Evolutionary conservation across 106 monocot genomes (phyloP), one percentile per base, ranked within the genome.

Genomic region (Dioscorea dumetorum): DNA sequence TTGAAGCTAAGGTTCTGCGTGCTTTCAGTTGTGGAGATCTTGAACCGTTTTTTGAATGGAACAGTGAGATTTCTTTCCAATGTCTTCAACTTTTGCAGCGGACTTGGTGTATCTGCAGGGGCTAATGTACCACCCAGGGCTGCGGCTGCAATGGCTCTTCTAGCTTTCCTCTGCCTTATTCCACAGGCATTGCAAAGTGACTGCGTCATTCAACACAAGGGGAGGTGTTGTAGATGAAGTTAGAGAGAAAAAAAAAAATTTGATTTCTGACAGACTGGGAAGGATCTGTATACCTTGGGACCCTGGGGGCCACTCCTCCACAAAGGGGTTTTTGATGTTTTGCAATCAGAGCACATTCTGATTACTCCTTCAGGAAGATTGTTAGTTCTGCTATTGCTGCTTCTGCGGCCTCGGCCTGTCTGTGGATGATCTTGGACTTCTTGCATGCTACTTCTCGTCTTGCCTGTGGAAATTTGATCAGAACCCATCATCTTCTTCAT

Each of bases 1-100:
- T 54, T 19, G 5, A 54, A 16, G 19, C 18, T 18, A 54, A 54
- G 54, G 5, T 54, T 54, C 41, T 41, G 41, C 10, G 41, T 41
- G 57, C 61, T 77, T 74, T 77, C 78, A 48, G 71, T 89, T 50
- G 67, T 24, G 61, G 53, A 24, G 71, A 84, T 76, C 72, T 82
- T 95, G 86, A 77, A 91, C 74, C 91, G 71, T 63, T 95, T 95
- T 91, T 95, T 95, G 74, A 83, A 88, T 12, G 95, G 95, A 35
- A 88, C 72, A 28, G 62, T 63, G 50, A 54, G 54, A 54, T 54
- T 3, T 19, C 54, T 19, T 8, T 54, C 54, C 15, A 19, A 16
- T 19, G 15, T 54, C 54, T 54, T 54, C 54, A 18, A 16, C 18
- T 16, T 54, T 8, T 54, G 15, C 54, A 16, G 15, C 3, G 9